Evolutionary conservation across 257 asterid species (phyloP).

Genomic region (Scutellaria baicalensis): DNA sequence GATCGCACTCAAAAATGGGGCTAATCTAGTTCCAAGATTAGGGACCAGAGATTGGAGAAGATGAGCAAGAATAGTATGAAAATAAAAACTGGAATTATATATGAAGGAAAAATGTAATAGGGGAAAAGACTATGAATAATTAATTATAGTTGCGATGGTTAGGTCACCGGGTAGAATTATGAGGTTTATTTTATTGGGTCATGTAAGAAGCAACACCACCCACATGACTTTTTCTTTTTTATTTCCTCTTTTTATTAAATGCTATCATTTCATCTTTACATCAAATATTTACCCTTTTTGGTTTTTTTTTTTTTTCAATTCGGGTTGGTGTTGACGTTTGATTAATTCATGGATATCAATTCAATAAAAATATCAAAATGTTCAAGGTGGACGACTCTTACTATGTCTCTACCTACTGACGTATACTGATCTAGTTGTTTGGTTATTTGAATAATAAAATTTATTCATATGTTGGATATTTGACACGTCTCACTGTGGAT

Average conservation of each 20-base stretch:
- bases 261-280: neutral
- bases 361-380: no score
- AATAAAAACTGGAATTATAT: neutral
- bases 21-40: slow-evolving; percentile 13
- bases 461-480: no score
- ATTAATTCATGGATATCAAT: no score
- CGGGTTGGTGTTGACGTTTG: no score
- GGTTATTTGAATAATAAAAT: no score
- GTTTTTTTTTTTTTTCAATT: no score
- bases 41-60: neutral
- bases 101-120: neutral
- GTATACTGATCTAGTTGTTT: no score
- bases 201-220: slow-evolving; percentile 15
- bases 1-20: slow-evolving; percentile 5
- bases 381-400: no score
- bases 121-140: slow-evolving; percentile 10
- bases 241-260: neutral
- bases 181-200: slow-evolving; percentile 12
- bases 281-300: no score
- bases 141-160: slow-evolving; percentile 16
- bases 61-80: slow-evolving; percentile 1
- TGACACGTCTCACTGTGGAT: no score
- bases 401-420: no score
- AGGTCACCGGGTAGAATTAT: slow-evolving; percentile 24
- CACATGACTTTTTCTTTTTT: slow-evolving; percentile 2